phyloP scores from a whole-genome alignment of 805 yeast species.

The Kluyveromyces aestuarii region DNA sequence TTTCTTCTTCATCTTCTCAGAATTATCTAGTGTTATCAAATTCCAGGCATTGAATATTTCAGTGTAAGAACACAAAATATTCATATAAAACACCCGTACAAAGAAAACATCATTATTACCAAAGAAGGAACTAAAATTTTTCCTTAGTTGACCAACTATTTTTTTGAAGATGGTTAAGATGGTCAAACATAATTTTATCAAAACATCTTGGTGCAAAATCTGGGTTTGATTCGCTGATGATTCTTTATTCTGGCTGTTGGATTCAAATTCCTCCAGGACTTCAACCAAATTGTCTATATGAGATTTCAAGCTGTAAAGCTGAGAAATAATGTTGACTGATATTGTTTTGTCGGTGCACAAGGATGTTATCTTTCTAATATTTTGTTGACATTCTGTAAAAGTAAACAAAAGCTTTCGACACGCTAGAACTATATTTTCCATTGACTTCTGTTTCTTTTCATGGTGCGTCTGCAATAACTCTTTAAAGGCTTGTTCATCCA shows the following conservation, averaged over 20 bases:
- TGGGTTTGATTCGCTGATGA: background rate
- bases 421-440: constrained; percentile 26
- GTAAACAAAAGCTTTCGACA: constrained; percentile 56
- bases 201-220: constrained; percentile 25
- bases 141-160: constrained; percentile 39
- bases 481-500: background rate
- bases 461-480: constrained; percentile 2
- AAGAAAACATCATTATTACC: constrained; percentile 54
- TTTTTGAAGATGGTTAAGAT: constrained; percentile 42
- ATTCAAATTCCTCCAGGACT: constrained; percentile 43
- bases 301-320: constrained; percentile 42
- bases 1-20: constrained; percentile 3
- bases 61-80: constrained; percentile 51
- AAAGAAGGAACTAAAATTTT: constrained; percentile 40
- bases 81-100: constrained; percentile 52
- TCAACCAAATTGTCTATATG: constrained; percentile 50
- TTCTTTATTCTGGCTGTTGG: constrained; percentile 17
- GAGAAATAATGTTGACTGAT: constrained; percentile 44
- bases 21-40: constrained; percentile 15
- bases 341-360: constrained; percentile 49
- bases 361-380: constrained; percentile 46
- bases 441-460: constrained; percentile 15
- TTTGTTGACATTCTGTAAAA: constrained; percentile 55
- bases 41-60: constrained; percentile 63
- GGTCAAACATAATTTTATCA: constrained; percentile 30